These are phyloP conservation scores for Phytophthora multivora DNA, from an alignment of 352 stramenopile species.

Conservation along the genomic window DNA sequence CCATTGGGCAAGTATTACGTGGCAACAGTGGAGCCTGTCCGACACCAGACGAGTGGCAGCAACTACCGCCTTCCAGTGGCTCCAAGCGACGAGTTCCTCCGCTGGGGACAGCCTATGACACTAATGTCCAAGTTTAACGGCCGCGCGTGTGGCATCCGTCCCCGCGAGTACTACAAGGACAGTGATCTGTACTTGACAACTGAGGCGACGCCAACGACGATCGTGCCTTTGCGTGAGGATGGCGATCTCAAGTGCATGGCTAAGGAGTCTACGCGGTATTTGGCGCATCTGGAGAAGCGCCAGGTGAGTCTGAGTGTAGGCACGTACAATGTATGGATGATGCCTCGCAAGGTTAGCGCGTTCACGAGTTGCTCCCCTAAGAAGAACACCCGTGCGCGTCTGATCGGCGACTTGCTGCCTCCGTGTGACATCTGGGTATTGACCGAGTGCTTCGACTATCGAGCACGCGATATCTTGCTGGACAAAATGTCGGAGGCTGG, in stretches of 20 bases:
- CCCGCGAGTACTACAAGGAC: constrained; percentile 82
- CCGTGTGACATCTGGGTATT: constrained; percentile 77
- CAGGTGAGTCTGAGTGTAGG: constrained; percentile 62
- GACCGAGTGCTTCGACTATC: constrained; percentile 83
- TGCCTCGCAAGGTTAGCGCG: constrained; percentile 75
- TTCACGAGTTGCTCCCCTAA: constrained; percentile 73
- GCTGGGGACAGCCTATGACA: constrained; percentile 69
- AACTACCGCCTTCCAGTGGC: constrained; percentile 33
- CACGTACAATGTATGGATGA: constrained; percentile 88
- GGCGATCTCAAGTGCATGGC: constrained; percentile 70
- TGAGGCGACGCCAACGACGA: constrained; percentile 54
- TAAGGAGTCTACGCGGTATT: constrained; percentile 67
- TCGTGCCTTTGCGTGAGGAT: constrained; percentile 70
- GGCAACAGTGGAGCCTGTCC: constrained; percentile 48
- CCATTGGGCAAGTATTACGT: constrained; percentile 65
- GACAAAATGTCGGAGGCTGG: constrained; percentile 62
- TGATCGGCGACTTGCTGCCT: constrained; percentile 72
- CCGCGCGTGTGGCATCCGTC: constrained; percentile 59
- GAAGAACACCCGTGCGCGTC: constrained; percentile 77
- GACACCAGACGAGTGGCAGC: constrained; percentile 38
- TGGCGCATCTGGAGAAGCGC: constrained; percentile 64
- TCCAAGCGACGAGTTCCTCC: constrained; percentile 46
- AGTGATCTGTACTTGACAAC: constrained; percentile 77
- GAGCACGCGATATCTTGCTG: constrained; percentile 63
- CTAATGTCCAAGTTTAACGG: constrained; percentile 62